Conservation (phyloP, 176 grass and related monocot genomes). For the Paspalum notatum region DNA sequence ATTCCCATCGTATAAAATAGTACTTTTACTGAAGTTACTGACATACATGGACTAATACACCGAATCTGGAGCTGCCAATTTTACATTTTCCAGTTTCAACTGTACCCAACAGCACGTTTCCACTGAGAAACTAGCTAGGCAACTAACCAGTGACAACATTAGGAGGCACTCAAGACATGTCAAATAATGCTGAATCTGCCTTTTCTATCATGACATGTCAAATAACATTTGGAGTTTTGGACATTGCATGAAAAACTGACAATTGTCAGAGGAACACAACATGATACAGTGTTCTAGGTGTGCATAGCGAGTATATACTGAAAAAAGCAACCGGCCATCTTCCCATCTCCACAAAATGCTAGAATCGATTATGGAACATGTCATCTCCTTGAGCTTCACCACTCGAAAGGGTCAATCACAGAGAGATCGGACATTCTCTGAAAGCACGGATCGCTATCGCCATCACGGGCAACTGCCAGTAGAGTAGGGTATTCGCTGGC, state of each 20-base stretch:
- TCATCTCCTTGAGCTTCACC: constrained; percentile 12
- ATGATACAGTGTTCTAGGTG: background rate
- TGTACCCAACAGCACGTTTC: background rate
- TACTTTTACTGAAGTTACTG: background rate
- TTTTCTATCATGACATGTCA: background rate
- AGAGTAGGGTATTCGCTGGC: constrained; percentile 38
- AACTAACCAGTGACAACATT: background rate
- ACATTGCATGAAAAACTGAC: background rate
- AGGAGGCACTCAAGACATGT: background rate
- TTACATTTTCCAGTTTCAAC: background rate
- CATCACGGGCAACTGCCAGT: constrained; percentile 21
- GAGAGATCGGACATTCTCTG: constrained; percentile 47
- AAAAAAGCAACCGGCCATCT: background rate
- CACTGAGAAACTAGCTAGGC: background rate
- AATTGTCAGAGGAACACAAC: constrained; percentile 9
- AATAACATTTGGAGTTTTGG: background rate
- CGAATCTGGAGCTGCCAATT: background rate
- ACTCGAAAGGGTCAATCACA: constrained; percentile 44
- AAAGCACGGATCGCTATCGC: constrained; percentile 30
- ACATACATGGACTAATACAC: background rate
- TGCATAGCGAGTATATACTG: background rate
- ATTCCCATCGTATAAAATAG: background rate
- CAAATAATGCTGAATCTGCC: background rate
- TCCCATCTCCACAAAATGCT: background rate
- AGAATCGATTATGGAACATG: background rate